phyloP scores from a whole-genome alignment of 129 eudicot genomes.

The Scalesia atractyloides region DNA sequence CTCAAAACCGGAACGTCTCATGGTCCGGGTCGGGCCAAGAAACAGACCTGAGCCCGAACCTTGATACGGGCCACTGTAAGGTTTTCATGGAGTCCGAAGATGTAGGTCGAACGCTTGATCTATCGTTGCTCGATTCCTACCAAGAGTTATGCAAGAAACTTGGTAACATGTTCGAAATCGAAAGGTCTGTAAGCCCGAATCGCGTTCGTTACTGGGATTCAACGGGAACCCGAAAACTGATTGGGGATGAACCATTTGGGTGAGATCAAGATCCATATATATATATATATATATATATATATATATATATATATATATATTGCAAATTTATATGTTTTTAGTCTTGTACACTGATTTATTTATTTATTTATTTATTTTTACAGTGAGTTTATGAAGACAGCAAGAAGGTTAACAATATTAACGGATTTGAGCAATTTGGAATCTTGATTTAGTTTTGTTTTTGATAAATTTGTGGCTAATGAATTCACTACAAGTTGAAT shows the following conservation, averaged over 20 bases:
- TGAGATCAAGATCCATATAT: constrained; percentile 28
- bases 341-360: not conserved
- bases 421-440: constrained; percentile 50
- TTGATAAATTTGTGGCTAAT: constrained; percentile 17
- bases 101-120: constrained; percentile 85
- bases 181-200: constrained; percentile 42
- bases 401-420: constrained; percentile 64
- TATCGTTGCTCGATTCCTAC: constrained; percentile 64
- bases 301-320: too few relatives aligned
- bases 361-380: constrained; percentile 12
- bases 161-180: constrained; percentile 57
- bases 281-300: too few relatives aligned
- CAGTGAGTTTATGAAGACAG: constrained; percentile 68
- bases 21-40: constrained; percentile 38
- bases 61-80: constrained; percentile 78
- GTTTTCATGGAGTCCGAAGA: constrained; percentile 91
- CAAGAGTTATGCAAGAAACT: constrained; percentile 70
- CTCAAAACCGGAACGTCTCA: constrained; percentile 51
- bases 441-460: constrained; percentile 24
- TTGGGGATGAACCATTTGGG: constrained; percentile 84
- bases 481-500: constrained; percentile 14
- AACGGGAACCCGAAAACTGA: constrained; percentile 51
- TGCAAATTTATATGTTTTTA: not conserved
- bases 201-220: constrained; percentile 56
- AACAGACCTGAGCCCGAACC: constrained; percentile 34